Base-by-base conservation (phyloP, 352 stramenopile species). In the Pythium diclinum region DNA sequence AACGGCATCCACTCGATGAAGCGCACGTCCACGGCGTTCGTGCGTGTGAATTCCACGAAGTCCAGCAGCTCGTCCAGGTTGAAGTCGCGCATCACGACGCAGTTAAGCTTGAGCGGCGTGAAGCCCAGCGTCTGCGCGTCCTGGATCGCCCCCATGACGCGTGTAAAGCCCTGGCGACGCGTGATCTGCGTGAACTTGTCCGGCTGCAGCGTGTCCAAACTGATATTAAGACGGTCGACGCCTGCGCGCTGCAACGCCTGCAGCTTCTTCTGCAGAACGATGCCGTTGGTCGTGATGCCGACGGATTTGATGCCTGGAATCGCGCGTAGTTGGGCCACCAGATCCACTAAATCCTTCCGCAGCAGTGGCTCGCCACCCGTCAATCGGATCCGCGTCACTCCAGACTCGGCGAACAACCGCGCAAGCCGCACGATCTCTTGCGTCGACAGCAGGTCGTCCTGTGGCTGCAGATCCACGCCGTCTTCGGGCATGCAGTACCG, bases 1-100 rank as follows among this genome's bases (percentile, higher is more conserved):
- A 99, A 99, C 13, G 97, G 97, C 97, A 99, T 99, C 92, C 95
- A 99, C 84, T 99, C 97, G 68, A 99, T 99, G 70, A 99, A 99
- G 30, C 97, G 89, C 46, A 99, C 87, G 59, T 99, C 90, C 11
- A 99, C 77, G 28, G 76, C 74, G 42, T 86, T 77, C 7, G 91
- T 67, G 38, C 88, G 71, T 6, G 92, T 97, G 51, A 99, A 88
- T n/a, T 78, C 76, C 34, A 98, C 89, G 83, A 99, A 99, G 68
- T 98, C 93, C 13, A 83, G 65, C 17, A 99, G 54, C 72, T 99
- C 96, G 59, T 97, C 80, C 44, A 97, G 75, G 76, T 99, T 99
- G 46, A 98, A 88, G 59, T 95, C 91, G 14, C 93, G 91, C 84
- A 99, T 98, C 9, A 99, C 95, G 6, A 98, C 94, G 75, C 91